phyloP scores from a whole-genome alignment of 2,329 filamentous ascomycete genomes.

The Tolypocladium cylindrosporum region DNA sequence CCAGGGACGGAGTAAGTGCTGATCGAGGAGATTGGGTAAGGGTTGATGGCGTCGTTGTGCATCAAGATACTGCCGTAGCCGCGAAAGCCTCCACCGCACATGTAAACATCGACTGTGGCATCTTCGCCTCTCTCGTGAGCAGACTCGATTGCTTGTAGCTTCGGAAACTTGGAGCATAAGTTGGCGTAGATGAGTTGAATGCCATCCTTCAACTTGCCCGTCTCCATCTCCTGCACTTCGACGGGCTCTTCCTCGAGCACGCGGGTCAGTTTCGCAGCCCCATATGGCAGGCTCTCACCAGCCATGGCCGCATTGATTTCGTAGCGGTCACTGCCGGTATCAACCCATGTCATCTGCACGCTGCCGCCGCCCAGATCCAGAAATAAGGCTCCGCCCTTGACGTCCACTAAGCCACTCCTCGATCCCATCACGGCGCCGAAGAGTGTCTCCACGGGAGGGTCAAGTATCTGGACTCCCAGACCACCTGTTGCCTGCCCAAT shows the following conservation, averaged over 20 bases:
- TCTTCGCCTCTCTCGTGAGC: slow-evolving; percentile 21
- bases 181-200: slow-evolving; percentile 51
- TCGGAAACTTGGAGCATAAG: slow-evolving; percentile 37
- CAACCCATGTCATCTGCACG: slow-evolving; percentile 55
- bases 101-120: slow-evolving; percentile 58
- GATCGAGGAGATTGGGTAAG: slow-evolving; percentile 76
- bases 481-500: slow-evolving; percentile 53
- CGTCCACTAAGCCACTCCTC: slow-evolving; percentile 58
- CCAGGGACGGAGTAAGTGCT: slow-evolving; percentile 65
- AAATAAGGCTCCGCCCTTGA: slow-evolving; percentile 58
- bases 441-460: slow-evolving; percentile 71
- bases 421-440: slow-evolving; percentile 73
- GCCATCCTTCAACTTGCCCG: slow-evolving; percentile 42
- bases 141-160: slow-evolving; percentile 30
- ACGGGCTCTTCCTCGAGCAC: slow-evolving; percentile 32
- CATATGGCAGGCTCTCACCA: slow-evolving; percentile 51
- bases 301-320: slow-evolving; percentile 41
- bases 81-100: slow-evolving; percentile 83
- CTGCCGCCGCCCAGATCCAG: slow-evolving; percentile 77
- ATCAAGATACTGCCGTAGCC: slow-evolving; percentile 88
- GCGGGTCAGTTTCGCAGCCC: slow-evolving; percentile 46
- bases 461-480: slow-evolving; percentile 61
- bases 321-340: slow-evolving; percentile 36
- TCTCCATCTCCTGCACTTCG: slow-evolving; percentile 33
- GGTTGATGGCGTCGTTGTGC: slow-evolving; percentile 60